Conservation (phyloP, 495 filamentous ascomycete genomes). For the Hypoxylon lienhwacheense region DNA sequence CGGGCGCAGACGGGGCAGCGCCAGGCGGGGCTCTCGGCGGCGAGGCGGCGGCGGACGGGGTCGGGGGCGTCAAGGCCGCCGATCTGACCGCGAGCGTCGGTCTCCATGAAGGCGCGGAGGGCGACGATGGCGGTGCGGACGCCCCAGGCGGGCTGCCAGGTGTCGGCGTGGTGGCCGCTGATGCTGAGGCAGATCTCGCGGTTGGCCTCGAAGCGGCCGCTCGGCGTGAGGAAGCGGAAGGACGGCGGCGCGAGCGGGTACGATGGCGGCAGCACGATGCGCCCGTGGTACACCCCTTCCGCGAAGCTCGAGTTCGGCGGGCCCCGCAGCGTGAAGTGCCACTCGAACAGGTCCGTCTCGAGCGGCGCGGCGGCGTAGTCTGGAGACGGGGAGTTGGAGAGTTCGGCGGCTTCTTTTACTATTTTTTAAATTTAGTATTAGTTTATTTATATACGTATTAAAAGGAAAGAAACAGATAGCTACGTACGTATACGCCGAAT, state of each 20-base stretch:
- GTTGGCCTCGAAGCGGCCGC: constrained; percentile 93
- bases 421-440: constrained; percentile 28
- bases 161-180: constrained; percentile 93
- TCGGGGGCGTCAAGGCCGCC: constrained; percentile 79
- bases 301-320: constrained; percentile 81
- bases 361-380: constrained; percentile 82
- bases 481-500: constrained; percentile 72
- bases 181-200: constrained; percentile 96
- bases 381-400: constrained; percentile 72
- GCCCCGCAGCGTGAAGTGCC: constrained; percentile 97
- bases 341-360: constrained; percentile 91
- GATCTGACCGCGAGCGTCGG: constrained; percentile 74
- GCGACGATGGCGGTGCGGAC: constrained; percentile 77
- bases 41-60: constrained; percentile 64
- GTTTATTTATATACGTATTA: constrained; percentile 25
- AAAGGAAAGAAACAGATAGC: constrained; percentile 8
- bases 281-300: constrained; percentile 87
- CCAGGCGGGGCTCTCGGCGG: constrained; percentile 62
- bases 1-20: constrained; percentile 65
- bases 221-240: constrained; percentile 92
- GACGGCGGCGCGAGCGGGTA: constrained; percentile 89
- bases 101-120: constrained; percentile 73
- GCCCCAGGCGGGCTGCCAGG: constrained; percentile 98
- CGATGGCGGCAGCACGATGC: constrained; percentile 82
- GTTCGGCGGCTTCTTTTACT: constrained; percentile 85